A percentile compares a stretch with the other conserved stretches of the same genome.
These are phyloP conservation scores for Didymosphaeria variabile DNA, from an alignment of 2,329 filamentous ascomycete genomes.

Conservation along the genomic window DNA sequence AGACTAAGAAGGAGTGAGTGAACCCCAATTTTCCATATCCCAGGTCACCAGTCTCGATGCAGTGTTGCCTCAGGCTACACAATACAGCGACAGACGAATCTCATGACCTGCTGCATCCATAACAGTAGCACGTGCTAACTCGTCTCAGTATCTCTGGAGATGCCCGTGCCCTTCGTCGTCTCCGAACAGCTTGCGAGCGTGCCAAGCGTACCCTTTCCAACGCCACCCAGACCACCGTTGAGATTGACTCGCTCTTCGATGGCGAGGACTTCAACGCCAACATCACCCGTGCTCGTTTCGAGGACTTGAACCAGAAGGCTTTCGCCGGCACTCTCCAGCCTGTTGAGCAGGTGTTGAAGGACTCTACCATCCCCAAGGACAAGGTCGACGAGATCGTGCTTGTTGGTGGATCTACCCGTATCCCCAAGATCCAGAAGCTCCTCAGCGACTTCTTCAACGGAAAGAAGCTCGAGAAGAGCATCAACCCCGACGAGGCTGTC, in stretches of 20 bases:
- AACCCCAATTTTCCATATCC: not conserved
- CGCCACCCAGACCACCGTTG: slow-evolving; percentile 95
- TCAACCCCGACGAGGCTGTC: slow-evolving; percentile 99
- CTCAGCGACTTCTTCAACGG: slow-evolving; percentile 98
- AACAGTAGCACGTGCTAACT: slow-evolving; percentile 36
- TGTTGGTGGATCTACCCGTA: slow-evolving; percentile 98
- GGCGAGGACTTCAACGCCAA: slow-evolving; percentile 97
- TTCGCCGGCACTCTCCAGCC: slow-evolving; percentile 94
- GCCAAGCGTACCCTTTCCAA: slow-evolving; percentile 99
- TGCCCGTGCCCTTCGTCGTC: slow-evolving; percentile 90
- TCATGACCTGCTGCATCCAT: not conserved
- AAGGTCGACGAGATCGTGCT: slow-evolving; percentile 98
- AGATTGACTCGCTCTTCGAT: slow-evolving; percentile 98
- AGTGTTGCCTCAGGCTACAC: not conserved
- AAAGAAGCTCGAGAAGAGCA: slow-evolving; percentile 99
- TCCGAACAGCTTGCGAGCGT: slow-evolving; percentile 98
- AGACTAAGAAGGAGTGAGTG: slow-evolving; percentile 60
- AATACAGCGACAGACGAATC: not conserved
- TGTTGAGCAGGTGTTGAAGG: slow-evolving; percentile 96
- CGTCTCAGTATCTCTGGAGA: slow-evolving; percentile 73
- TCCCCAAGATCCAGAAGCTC: slow-evolving; percentile 98
- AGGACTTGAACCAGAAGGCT: slow-evolving; percentile 96
- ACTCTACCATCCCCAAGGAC: slow-evolving; percentile 85
- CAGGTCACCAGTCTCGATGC: not conserved
- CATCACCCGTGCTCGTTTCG: slow-evolving; percentile 98